A percentile compares a stretch with the other conserved stretches of the same genome.
Conservation (phyloP, 768 basidiomycete species). For the Auriscalpium microsporum region DNA sequence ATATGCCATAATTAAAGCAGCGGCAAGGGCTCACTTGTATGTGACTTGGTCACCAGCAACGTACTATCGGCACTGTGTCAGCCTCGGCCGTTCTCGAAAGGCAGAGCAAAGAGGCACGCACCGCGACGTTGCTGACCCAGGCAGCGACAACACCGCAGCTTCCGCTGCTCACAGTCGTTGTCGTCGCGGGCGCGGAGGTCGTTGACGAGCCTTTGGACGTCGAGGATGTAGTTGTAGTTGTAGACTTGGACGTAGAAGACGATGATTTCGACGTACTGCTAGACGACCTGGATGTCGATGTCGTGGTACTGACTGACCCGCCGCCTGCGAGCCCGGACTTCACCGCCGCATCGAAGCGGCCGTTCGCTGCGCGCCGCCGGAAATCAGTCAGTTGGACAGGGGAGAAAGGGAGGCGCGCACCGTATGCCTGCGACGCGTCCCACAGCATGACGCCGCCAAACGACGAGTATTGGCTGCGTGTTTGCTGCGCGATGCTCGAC, state of each 20-base stretch:
- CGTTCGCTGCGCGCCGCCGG: slow-evolving; percentile 27
- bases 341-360: slow-evolving; percentile 32
- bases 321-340: slow-evolving; percentile 31
- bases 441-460: slow-evolving; percentile 53
- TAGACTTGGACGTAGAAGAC: slow-evolving; percentile 14
- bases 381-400: no score
- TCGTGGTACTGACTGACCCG: slow-evolving; percentile 17
- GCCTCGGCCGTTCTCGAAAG: not conserved
- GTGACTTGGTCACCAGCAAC: slow-evolving; percentile 30
- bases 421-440: slow-evolving; percentile 27
- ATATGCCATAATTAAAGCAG: no score
- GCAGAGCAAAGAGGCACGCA: slow-evolving; percentile 18
- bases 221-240: slow-evolving; percentile 11
- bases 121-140: slow-evolving; percentile 31
- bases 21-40: slow-evolving; percentile 27
- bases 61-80: slow-evolving; percentile 27
- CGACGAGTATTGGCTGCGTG: slow-evolving; percentile 50
- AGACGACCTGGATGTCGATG: slow-evolving; percentile 13
- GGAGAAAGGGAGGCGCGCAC: slow-evolving; percentile 4
- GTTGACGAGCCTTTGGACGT: slow-evolving; percentile 16
- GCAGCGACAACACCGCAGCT: slow-evolving; percentile 35
- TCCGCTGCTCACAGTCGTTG: slow-evolving; percentile 19
- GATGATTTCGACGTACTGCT: slow-evolving; percentile 13
- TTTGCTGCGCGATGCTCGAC: slow-evolving; percentile 37
- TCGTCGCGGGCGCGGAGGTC: slow-evolving; percentile 19